These are phyloP conservation scores for Angomonas ambiguus DNA, from an alignment of 208 protist species.

Conservation along the genomic window DNA sequence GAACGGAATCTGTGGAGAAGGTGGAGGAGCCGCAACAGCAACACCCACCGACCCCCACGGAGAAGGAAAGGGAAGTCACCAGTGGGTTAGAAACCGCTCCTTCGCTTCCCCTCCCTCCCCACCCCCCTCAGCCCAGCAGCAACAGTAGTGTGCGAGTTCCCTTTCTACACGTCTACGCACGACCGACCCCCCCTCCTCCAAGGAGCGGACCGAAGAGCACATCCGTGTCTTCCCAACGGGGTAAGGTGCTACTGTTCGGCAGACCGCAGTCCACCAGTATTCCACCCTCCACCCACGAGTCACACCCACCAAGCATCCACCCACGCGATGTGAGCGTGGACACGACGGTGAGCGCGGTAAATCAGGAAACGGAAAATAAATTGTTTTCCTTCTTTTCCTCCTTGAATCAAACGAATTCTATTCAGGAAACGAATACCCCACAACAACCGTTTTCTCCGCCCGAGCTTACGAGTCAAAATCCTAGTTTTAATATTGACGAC, in stretches of 20 bases:
- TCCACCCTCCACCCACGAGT: no score
- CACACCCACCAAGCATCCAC: not conserved
- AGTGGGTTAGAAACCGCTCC: no score
- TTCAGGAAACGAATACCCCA: not conserved
- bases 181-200: not conserved
- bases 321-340: not conserved
- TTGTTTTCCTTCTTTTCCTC: slow-evolving; percentile 2
- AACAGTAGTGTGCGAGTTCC: not conserved
- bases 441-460: not conserved
- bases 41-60: no score
- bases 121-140: not conserved
- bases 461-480: not conserved
- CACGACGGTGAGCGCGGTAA: not conserved
- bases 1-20: not conserved
- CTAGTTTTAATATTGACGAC: not conserved
- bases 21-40: not conserved
- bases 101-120: not conserved
- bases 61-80: not conserved
- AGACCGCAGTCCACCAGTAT: not conserved
- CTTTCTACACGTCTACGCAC: not conserved
- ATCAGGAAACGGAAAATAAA: not conserved
- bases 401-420: not conserved
- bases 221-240: not conserved
- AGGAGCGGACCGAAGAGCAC: not conserved
- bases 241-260: not conserved